A percentile compares a stretch with the other conserved stretches of the same genome.
Evolutionary conservation across 2,329 filamentous ascomycete species (phyloP).

Genomic region (Scedosporium dehoogii): DNA sequence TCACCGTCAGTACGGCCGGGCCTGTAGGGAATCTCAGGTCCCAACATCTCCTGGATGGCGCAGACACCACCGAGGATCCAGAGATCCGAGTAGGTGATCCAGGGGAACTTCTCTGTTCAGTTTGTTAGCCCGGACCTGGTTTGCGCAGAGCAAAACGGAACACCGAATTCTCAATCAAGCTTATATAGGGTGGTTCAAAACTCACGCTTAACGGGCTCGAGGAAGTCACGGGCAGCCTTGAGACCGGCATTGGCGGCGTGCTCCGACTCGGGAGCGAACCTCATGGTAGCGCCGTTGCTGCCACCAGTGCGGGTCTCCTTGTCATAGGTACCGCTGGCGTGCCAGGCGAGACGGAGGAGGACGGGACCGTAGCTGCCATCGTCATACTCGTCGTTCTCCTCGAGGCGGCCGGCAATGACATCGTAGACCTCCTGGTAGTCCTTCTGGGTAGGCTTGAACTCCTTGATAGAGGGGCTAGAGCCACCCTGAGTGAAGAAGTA

Average conservation of each 20-base stretch:
- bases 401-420: conserved; percentile 65
- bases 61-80: conserved; percentile 84
- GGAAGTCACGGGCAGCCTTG: conserved; percentile 77
- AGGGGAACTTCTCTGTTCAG: conserved; percentile 61
- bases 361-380: conserved; percentile 95
- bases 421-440: conserved; percentile 97
- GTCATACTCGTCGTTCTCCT: conserved; percentile 91
- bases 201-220: conserved; percentile 79
- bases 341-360: conserved; percentile 84
- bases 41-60: conserved; percentile 92
- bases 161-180: background rate
- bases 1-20: conserved; percentile 78
- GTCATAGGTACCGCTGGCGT: conserved; percentile 87
- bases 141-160: background rate
- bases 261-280: conserved; percentile 77
- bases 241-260: conserved; percentile 94
- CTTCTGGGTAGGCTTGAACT: conserved; percentile 65
- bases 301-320: conserved; percentile 80
- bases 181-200: conserved; percentile 6
- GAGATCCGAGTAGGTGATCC: conserved; percentile 93
- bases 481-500: conserved; percentile 54
- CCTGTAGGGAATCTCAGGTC: conserved; percentile 77
- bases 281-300: conserved; percentile 95
- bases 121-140: background rate
- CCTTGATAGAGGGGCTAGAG: conserved; percentile 35